These are phyloP conservation scores for Penicillium alfredii DNA, from an alignment of 495 filamentous ascomycete genomes.

Conservation along the genomic window DNA sequence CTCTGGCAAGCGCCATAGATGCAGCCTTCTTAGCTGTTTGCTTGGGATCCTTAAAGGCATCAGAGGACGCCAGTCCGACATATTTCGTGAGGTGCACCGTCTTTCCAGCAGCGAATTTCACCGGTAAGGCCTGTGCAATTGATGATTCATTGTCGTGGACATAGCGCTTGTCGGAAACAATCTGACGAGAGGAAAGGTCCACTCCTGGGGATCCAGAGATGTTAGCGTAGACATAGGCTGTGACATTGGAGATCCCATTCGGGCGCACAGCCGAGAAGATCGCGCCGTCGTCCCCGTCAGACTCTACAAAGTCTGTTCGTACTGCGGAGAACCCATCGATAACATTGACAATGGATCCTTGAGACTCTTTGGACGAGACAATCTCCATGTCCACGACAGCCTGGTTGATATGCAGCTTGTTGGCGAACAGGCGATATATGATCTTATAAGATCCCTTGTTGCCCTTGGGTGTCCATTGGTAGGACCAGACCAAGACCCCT, in stretches of 20 bases:
- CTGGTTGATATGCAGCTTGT: constrained; percentile 58
- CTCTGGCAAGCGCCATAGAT: constrained; percentile 33
- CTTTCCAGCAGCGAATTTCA: constrained; percentile 44
- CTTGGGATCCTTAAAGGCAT: constrained; percentile 52
- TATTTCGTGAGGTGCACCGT: constrained; percentile 51
- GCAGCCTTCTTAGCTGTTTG: constrained; percentile 44
- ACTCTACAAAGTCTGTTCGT: constrained; percentile 50
- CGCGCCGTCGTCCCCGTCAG: constrained; percentile 40
- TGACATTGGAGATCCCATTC: constrained; percentile 48
- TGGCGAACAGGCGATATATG: constrained; percentile 53
- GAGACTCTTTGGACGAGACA: constrained; percentile 37
- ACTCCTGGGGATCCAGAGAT: constrained; percentile 40
- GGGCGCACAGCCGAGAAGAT: constrained; percentile 56
- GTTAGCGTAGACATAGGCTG: constrained; percentile 52
- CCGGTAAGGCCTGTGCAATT: constrained; percentile 50
- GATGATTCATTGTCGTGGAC: constrained; percentile 52
- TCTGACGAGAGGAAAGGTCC: constrained; percentile 40
- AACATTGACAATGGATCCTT: constrained; percentile 52
- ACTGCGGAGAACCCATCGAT: constrained; percentile 54
- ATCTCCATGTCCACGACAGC: constrained; percentile 56
- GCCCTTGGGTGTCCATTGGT: constrained; percentile 57
- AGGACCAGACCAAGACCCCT: constrained; percentile 58
- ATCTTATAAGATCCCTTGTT: constrained; percentile 47
- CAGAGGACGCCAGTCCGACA: constrained; percentile 55
- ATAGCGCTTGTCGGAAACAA: constrained; percentile 40